A percentile compares a stretch with the other conserved stretches of the same genome.
phyloP scores from a whole-genome alignment of 108 stramenopile genomes.

The Skeletonema menzelii region DNA sequence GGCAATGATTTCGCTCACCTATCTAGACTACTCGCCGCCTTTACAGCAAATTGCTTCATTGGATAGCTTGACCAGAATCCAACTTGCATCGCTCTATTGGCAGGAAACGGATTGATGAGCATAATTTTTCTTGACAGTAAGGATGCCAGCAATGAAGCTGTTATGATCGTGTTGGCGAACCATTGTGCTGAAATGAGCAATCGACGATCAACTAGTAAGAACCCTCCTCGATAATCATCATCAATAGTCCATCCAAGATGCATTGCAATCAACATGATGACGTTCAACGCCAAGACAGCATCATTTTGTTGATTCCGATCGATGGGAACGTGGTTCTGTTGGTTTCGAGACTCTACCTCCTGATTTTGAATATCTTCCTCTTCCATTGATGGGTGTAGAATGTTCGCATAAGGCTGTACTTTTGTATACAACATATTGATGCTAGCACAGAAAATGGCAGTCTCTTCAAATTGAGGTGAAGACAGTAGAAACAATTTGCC shows the following conservation, averaged over 20 bases:
- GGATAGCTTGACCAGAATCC: not conserved
- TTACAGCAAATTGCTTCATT: slow-evolving; percentile 43
- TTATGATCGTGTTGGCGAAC: slow-evolving; percentile 59
- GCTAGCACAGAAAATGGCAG: not conserved
- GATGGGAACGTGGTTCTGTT: not conserved
- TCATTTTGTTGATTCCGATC: not conserved
- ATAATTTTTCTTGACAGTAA: slow-evolving; percentile 50
- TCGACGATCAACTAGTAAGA: slow-evolving; percentile 58
- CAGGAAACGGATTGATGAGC: slow-evolving; percentile 48
- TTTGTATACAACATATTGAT: slow-evolving; percentile 15
- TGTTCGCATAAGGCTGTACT: slow-evolving; percentile 23
- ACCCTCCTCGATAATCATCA: slow-evolving; percentile 36
- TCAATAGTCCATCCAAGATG: slow-evolving; percentile 57
- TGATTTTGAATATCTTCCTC: not conserved
- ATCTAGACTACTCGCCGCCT: slow-evolving; percentile 34
- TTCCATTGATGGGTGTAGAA: slow-evolving; percentile 15
- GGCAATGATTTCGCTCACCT: not conserved
- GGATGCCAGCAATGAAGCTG: slow-evolving; percentile 53
- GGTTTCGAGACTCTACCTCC: slow-evolving; percentile 1
- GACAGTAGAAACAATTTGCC: slow-evolving; percentile 45
- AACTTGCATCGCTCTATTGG: slow-evolving; percentile 20
- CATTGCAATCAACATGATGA: slow-evolving; percentile 62
- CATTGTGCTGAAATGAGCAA: slow-evolving; percentile 69
- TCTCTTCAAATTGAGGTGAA: slow-evolving; percentile 4
- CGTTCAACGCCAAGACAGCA: slow-evolving; percentile 28